Conservation (phyloP, 1,284 basidiomycete genomes). For the Prillingera fragicola region DNA sequence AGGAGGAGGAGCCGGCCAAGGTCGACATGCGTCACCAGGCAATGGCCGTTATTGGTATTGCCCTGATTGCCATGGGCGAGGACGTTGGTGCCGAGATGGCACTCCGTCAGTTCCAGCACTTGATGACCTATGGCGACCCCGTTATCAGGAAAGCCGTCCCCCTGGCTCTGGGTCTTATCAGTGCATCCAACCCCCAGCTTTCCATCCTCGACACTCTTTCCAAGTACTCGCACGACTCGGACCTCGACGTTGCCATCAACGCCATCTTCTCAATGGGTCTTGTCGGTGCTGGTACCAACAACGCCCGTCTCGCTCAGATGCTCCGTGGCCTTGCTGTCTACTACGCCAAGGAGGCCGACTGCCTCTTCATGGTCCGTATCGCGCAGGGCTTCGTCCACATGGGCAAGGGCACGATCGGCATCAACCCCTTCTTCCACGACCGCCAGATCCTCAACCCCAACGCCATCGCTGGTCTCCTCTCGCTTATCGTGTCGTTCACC, state of each 20-base stretch:
- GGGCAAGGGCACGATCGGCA: slow-evolving; percentile 98
- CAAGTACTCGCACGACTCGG: slow-evolving; percentile 99
- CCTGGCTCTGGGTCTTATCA: slow-evolving; percentile 88
- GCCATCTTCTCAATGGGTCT: slow-evolving; percentile 99
- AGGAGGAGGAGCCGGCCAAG: slow-evolving; percentile 54
- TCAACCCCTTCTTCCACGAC: slow-evolving; percentile 96
- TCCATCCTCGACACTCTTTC: slow-evolving; percentile 94
- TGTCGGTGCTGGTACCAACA: slow-evolving; percentile 96
- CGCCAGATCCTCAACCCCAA: slow-evolving; percentile 82
- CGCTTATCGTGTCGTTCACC: slow-evolving; percentile 84
- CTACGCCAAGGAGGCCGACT: slow-evolving; percentile 96
- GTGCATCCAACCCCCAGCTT: slow-evolving; percentile 93
- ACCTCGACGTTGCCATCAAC: slow-evolving; percentile 90
- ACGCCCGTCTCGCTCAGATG: slow-evolving; percentile 96
- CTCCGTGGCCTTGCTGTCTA: slow-evolving; percentile 92
- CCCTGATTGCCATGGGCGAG: slow-evolving; percentile 96
- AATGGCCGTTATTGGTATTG: slow-evolving; percentile 90
- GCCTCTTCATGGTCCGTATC: slow-evolving; percentile 92
- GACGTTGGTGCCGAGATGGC: slow-evolving; percentile 98
- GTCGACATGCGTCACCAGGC: slow-evolving; percentile 82
- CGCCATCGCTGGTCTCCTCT: slow-evolving; percentile 84
- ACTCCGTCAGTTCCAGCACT: slow-evolving; percentile 88
- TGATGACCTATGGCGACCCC: slow-evolving; percentile 99
- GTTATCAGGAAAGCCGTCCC: slow-evolving; percentile 90
- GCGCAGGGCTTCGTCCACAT: slow-evolving; percentile 96